Base-by-base conservation (phyloP, 345 rosid species). In the Camelina laxa region DNA sequence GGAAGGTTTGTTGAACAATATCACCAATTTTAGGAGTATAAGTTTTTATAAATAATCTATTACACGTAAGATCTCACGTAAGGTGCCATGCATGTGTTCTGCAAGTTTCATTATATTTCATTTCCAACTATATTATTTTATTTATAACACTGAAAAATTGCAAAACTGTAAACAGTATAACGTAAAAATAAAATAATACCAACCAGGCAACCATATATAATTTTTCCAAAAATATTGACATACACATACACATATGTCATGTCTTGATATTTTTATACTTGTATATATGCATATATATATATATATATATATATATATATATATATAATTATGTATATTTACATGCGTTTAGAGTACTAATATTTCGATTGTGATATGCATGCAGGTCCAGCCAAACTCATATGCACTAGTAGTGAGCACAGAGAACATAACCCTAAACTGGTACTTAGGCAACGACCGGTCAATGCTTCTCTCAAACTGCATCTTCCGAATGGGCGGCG, bases 321-420 rank as follows among this genome's bases (percentile, higher is more conserved):
- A n/a, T n/a, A n/a, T n/a, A n/a, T n/a, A n/a, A n/a, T n/a, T n/a
- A n/a, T n/a, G n/a, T 33, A 6, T 33, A 33, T 33, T 6, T 33
- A 33, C 36, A 9, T 45, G 68, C 5, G 63, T 58, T 35, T 49
- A 11, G 11, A 15, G 53, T 53, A 27, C 50, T 62, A 41, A 57
- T 4, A 19, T n/a, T 5, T 16, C 17, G 38, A 4, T 2, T 69
- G 3, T 20, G 5, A 62, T 39, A 2, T 64, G 22, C 41, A 61
- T 17, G 41, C 67, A 87, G 89, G 85, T 86, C 12, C 75, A 86
- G 7, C 77, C 79, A n/a, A 85, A 82, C 48, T 77, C 85, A 12
- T 88, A 85, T 72, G 93, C 89, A n/a, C 63, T 86, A 47, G 86
- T 88, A 17, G 83, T 85, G n/a, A 88, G 87, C 82, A 84, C 74